Evolutionary conservation across 2,329 filamentous ascomycete species (phyloP), one percentile per base, ranked within the genome.

Genomic region (Calonectria hawksworthii): DNA sequence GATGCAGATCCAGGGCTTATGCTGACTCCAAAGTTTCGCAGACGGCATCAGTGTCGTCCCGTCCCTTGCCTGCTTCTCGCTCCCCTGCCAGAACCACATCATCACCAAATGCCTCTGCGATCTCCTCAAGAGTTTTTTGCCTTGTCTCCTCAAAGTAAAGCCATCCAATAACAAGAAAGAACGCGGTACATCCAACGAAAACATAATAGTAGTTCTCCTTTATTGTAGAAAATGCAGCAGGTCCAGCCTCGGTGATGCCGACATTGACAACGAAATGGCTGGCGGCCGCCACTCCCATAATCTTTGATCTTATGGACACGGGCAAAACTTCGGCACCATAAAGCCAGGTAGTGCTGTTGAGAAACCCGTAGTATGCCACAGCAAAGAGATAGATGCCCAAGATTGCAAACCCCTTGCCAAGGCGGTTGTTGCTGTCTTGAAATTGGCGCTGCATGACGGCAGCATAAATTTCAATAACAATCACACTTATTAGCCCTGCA

Each of bases 201-300:
- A 63, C 56, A 16, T 41, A 63, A 21, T 41, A 41, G 23, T 63
- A 63, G 28, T 63, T 63, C 56, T 63, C 36, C 23, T 63, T 63
- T 14, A 41, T 63, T 28, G 56, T 63, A 2, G 56, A 38, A 8
- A 63, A 63, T 13, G 56, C 56, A 63, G 36, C 56, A 21, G 56
- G 56, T 4, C 56, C 36, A 28, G 56, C 56, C 28, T 63, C 56
- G 2, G 56, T 63, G 23, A 63, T 4, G 13, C 56, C 56, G 18
- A 41, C 56, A 13, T 63, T 63, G n/a, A 41, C 56, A 63, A 41
- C 23, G 8, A 63, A 41, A 28, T 63, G 56, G 4, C 36, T 63
- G 7, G 56, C 36, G 23, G n/a, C 23, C 23, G 56, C 56, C 8
- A 63, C 56, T 41, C 36, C 56, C 34, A 63, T 63, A 21, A 63